These are phyloP conservation scores for Claviceps sp. DNA, from an alignment of 2,329 filamentous ascomycete species.

Conservation along the genomic window DNA sequence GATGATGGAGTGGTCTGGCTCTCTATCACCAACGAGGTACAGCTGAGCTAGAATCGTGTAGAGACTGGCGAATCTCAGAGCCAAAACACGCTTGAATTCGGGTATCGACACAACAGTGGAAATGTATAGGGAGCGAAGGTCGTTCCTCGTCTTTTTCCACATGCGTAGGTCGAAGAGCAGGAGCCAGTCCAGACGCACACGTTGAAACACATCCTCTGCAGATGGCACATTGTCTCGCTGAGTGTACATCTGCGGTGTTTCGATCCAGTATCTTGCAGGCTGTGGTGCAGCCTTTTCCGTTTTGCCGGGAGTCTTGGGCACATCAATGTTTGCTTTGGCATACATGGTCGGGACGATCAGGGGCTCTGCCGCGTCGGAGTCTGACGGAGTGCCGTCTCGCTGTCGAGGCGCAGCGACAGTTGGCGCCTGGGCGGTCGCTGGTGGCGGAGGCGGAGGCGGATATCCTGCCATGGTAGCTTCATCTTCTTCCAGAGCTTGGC, in stretches of 20 bases:
- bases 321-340: slow-evolving; percentile 52
- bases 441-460: slow-evolving; percentile 49
- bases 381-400: slow-evolving; percentile 53
- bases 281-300: slow-evolving; percentile 35
- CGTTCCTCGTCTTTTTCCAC: slow-evolving; percentile 91
- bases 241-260: slow-evolving; percentile 59
- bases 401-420: slow-evolving; percentile 33
- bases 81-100: slow-evolving; percentile 87
- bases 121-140: slow-evolving; percentile 86
- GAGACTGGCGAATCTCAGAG: slow-evolving; percentile 82
- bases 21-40: slow-evolving; percentile 88
- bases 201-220: slow-evolving; percentile 79
- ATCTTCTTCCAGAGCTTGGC: slow-evolving; percentile 59
- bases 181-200: slow-evolving; percentile 84
- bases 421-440: slow-evolving; percentile 47
- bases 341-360: slow-evolving; percentile 49
- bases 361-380: slow-evolving; percentile 55
- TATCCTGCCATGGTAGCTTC: slow-evolving; percentile 71
- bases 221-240: slow-evolving; percentile 48
- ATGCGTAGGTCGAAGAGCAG: slow-evolving; percentile 87
- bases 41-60: slow-evolving; percentile 90
- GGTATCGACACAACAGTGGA: slow-evolving; percentile 92
- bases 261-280: slow-evolving; percentile 74
- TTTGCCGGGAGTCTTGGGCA: slow-evolving; percentile 70
- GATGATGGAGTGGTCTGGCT: slow-evolving; percentile 97